Base-by-base conservation (phyloP, 495 filamentous ascomycete species). In the Neohortaea acidophila region DNA sequence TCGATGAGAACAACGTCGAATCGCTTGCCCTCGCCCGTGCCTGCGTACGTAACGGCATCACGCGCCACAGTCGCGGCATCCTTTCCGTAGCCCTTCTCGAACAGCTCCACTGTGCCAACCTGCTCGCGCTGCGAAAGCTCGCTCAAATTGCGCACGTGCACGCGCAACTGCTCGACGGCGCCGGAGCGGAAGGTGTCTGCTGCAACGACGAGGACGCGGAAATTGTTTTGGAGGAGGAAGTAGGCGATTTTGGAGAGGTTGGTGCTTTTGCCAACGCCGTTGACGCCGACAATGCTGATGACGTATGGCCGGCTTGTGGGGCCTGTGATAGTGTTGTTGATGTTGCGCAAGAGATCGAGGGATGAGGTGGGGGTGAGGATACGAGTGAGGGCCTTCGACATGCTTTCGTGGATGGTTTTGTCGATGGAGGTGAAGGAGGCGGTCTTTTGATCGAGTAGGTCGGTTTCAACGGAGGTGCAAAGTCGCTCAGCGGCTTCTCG, bases 141-240 rank as follows among this genome's bases (percentile, higher is more conserved):
- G 51, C 78, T 79, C 44, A 97, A 66, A 52, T 94, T 93, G 28
- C 81, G 72, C 13, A 82, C 87, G 48, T 97, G 89, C 21, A 94
- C 89, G 39, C 84, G 82, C 15, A 97, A 68, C 57, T 97, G 89
- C 63, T 97, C 89, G 33, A 97, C 89, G 15, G 89, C 89, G 32
- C 89, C 89, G 11, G 85, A 94, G 43, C 89, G 81, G 70, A 97
- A 97, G 8, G 89, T 97, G 58, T 97, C 89, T 49, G 81, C 92
- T 11, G 91, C 89, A 1, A 83, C 89, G 51, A 97, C 81, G 34
- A 97, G 69, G n/a, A 97, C 82, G 46, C 79, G 77, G 62, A 87
- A 91, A 53, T 85, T 81, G 63, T 97, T 96, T 57, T 97, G 91
- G 17, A 97, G 67, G 9, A 97, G 69, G 64, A 96, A 94, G 63